Base-by-base conservation (phyloP, 2,329 filamentous ascomycete species). In the Aspergillus sclerotialis region DNA sequence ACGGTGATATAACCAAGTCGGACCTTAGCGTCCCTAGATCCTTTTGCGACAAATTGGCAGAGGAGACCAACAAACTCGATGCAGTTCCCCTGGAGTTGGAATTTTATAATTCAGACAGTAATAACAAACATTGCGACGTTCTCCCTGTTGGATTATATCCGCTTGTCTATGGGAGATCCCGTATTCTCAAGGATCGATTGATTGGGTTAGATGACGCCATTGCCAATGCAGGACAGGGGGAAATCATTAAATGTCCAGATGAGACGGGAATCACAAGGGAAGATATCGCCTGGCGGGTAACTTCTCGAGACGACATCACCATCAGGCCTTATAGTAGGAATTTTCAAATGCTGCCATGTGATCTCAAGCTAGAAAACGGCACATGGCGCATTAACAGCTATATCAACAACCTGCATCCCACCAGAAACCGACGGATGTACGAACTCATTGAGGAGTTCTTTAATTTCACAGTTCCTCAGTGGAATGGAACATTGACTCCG, bases 141-240 rank as follows among this genome's bases (percentile, higher is more conserved):
- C 68, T 83, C 4, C 71, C 83, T 43, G 78, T 79, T 1, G 82
- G 76, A 0, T 60, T 83, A 5, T 83, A 70, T 43, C 77, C 79
- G 0, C 53, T 83, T 0, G 50, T 56, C 2, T 59, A 55, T 31
- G 55, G 55, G n/a, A 45, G 43, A 21, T 50, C 33, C n/a, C 53
- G 50, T 4, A 49, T 55, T 31, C 53, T 59, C 4, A 38, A 37
- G 6, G 45, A 58, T 36, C 44, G 33, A 19, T 5, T 45, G 11
- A 49, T 59, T 19, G 35, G 42, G 2, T n/a, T 55, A 3, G 48
- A 58, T 9, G 49, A 56, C 8, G 44, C 48, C 11, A 30, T 58
- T 4, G 32, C 36, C 2, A 10, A 39, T 26, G 43, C 44, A 17
- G 53, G 55, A 10, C 31, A 50, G 25, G 52, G 54, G 1, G 47